Evolutionary conservation across 2,329 filamentous ascomycete genomes (phyloP), one percentile per base, ranked within the genome.

Genomic region (Drechslera avenae): DNA sequence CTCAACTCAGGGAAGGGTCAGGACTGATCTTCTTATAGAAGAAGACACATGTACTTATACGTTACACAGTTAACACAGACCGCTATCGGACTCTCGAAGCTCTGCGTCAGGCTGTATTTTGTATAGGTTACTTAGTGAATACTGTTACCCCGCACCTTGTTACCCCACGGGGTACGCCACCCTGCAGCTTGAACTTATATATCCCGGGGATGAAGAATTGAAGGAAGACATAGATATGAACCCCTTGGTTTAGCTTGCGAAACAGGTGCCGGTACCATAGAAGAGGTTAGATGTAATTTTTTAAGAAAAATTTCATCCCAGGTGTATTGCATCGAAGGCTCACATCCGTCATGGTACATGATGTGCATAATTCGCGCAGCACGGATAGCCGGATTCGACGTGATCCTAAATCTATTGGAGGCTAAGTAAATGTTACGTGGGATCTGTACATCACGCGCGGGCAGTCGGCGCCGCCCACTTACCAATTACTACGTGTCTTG

Each of bases 401-500:
- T 59, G 46, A 40, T 56, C 4, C 13, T 31, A n/a, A 45, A 35
- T 21, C 48, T 16, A 62, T 63, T 58, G 56, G 59, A 48, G 39
- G 56, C 42, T 46, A 35, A 48, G 18, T 34, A 31, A 8, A 31
- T 54, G 31, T 36, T 34, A 49, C 33, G 56, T 57, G 57, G 57
- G 56, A 47, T 58, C 17, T 39, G 19, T 46, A 50, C 52, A 49
- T 53, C 47, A 46, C 35, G 42, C 44, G 50, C 17, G 32, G 50
- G 42, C 50, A 45, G 33, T 43, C 39, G 44, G 46, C 46, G 39
- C 39, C 37, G 48, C 45, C 31, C 32, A 14, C 52, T 70, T 67
- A 76, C 73, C 71, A 74, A 57, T 72, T 74, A 47, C 62, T 60
- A 47, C 71, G 62, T 56, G 68, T 69, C 67, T 80, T 81, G 52